phyloP scores from a whole-genome alignment of 331 rosid species.

The Dryas integrifolia region DNA sequence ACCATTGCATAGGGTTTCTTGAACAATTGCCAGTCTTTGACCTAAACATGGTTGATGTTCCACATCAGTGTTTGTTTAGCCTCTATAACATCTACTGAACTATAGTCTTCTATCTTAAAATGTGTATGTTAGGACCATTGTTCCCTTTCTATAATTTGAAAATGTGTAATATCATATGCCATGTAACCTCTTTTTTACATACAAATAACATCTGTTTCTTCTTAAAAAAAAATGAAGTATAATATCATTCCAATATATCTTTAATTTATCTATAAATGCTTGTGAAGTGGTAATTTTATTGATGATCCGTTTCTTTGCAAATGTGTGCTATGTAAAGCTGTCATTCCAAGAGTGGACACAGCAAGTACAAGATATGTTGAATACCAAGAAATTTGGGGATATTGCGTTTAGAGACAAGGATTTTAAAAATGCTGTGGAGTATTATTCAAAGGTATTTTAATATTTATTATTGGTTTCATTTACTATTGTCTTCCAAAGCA shows the following conservation, averaged over 20 bases:
- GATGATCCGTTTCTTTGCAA: background rate
- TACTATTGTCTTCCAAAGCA: background rate
- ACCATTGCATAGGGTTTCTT: background rate
- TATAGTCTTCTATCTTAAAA: background rate
- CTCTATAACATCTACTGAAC: background rate
- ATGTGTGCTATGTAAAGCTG: slow-evolving; percentile 37
- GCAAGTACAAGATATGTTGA: slow-evolving; percentile 89
- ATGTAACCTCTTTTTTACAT: no score
- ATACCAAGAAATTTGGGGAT: slow-evolving; percentile 78
- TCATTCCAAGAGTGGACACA: slow-evolving; percentile 97
- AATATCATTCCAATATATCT: background rate
- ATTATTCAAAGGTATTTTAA: slow-evolving; percentile 50
- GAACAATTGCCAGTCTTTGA: background rate
- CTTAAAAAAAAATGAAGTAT: no score
- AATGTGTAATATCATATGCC: background rate
- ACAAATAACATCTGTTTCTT: no score
- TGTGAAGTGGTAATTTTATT: background rate
- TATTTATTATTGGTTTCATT: slow-evolving; percentile 9
- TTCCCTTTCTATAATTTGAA: background rate
- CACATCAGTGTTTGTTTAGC: background rate
- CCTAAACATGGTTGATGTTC: background rate
- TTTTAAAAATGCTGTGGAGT: slow-evolving; percentile 76
- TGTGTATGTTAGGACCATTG: background rate
- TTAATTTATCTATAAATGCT: background rate
- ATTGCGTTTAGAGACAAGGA: slow-evolving; percentile 87